Percentiles rank a stretch among this genome's conserved stretches.
Conservation (phyloP, 306 rosid genomes). For the Quercus suber region DNA sequence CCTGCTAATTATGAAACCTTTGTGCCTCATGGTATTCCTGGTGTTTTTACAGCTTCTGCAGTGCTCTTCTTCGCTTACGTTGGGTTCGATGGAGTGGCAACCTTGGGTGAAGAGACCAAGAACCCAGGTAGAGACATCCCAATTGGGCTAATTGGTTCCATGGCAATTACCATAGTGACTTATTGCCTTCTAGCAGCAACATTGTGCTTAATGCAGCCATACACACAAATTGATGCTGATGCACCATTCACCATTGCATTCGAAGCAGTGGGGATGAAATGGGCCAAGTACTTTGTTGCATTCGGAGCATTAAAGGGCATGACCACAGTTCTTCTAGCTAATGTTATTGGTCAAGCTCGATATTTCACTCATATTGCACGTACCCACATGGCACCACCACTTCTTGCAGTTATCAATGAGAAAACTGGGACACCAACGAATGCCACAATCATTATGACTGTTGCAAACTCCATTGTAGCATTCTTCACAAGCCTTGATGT, state of each 20-base stretch:
- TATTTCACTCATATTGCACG: conserved; percentile 37
- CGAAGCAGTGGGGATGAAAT: conserved; percentile 22
- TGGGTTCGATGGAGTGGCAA: conserved; percentile 26
- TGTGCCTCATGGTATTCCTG: conserved; percentile 7
- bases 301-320: conserved; percentile 31
- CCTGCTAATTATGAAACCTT: conserved; percentile 14
- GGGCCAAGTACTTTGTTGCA: conserved; percentile 36
- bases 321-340: conserved; percentile 25
- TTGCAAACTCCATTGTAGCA: conserved; percentile 31
- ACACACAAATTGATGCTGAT: conserved; percentile 17
- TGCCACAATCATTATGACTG: conserved; percentile 29
- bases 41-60: conserved; percentile 25
- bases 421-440: conserved; percentile 27
- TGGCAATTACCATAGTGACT: neutral
- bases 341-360: conserved; percentile 25
- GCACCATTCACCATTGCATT: conserved; percentile 21
- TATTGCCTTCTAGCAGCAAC: conserved; percentile 24
- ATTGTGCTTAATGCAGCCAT: conserved; percentile 22
- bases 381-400: conserved; percentile 30
- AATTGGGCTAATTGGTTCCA: conserved; percentile 27
- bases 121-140: conserved; percentile 24
- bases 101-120: conserved; percentile 26
- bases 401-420: conserved; percentile 25
- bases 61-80: conserved; percentile 24
- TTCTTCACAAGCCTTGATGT: conserved; percentile 34